Evolutionary conservation across 2,329 filamentous ascomycete species (phyloP), one percentile per base, ranked within the genome.

Genomic region (Aureobasidium sp.): DNA sequence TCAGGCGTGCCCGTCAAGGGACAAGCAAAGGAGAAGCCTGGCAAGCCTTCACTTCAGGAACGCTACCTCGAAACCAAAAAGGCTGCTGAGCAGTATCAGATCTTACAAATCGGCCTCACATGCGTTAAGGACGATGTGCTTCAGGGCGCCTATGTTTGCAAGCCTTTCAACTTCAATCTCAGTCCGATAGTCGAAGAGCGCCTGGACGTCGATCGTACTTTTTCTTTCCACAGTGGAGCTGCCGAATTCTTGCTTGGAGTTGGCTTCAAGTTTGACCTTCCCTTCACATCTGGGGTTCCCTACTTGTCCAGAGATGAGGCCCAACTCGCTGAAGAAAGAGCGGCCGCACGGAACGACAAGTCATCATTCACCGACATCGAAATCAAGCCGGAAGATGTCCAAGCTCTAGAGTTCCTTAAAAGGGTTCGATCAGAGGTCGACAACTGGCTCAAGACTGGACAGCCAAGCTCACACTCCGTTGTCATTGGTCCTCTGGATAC

Each of bases 81-180:
- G 31, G 84, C 83, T 2, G 86, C 86, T 3, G 81, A 86, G 64
- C 80, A 79, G 42, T 88, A 85, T 67, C 82, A 85, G 64, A 81
- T 88, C 57, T 74, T 88, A 2, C 86, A 89, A 69, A 74, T 88
- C 60, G 86, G 86, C n/a, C 73, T 89, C 62, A 88, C 86, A 0
- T 82, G 85, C 67, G 84, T 84, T n/a, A 76, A 77, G 58, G 83
- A 87, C 69, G 79, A 86, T 70, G 66, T 69, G 7, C 72, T 79
- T 11, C 79, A 77, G 68, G 80, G 81, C 75, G 72, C 73, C 65
- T 89, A 88, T 68, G 75, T 80, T 6, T 74, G 86, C 37, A 81
- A 81, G 27, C 84, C 86, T 2, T 88, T 86, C 75, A 88, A 88
- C 71, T 79, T 88, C 72, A 78, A 82, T 66, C 70, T 89, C 57